A percentile compares a stretch with the other conserved stretches of the same genome.
phyloP scores from a whole-genome alignment of 345 rosid species.

The Aquilaria malaccensis region DNA sequence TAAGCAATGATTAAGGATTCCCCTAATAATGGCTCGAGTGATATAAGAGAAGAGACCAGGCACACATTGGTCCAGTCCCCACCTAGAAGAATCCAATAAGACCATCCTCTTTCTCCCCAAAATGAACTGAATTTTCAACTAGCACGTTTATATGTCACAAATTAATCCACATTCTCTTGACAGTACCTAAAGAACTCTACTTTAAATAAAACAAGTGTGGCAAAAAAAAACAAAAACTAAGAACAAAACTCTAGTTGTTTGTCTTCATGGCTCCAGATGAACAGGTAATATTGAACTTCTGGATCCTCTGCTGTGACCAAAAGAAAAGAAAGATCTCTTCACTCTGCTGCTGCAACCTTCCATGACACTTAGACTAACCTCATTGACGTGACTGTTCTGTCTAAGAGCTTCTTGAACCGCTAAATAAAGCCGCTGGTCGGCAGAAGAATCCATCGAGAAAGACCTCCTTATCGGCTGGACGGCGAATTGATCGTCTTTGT shows the following conservation, averaged over 20 bases:
- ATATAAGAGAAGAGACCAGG: background rate
- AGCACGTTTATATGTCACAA: constrained; percentile 19
- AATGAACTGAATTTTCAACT: constrained; percentile 10
- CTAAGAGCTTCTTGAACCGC: constrained; percentile 60
- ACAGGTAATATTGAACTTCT: constrained; percentile 63
- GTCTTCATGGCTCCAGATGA: constrained; percentile 41
- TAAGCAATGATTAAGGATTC: constrained; percentile 18
- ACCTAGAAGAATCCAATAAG: constrained; percentile 11
- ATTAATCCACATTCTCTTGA: constrained; percentile 19
- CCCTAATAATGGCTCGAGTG: constrained; percentile 15
- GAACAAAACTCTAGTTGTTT: constrained; percentile 6
- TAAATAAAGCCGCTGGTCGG: constrained; percentile 46
- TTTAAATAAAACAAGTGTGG: background rate
- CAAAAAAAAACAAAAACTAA: background rate
- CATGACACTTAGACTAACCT: constrained; percentile 22
- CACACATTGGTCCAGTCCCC: constrained; percentile 14
- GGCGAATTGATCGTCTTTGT: constrained; percentile 44
- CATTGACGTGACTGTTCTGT: constrained; percentile 32
- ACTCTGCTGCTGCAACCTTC: constrained; percentile 34
- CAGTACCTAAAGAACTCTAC: constrained; percentile 21
- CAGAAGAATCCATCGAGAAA: constrained; percentile 81
- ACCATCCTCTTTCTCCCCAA: background rate
- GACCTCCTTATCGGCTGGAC: constrained; percentile 79
- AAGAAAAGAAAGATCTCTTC: constrained; percentile 65
- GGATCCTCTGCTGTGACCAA: constrained; percentile 59